Percentiles rank a stretch among this genome's conserved stretches.
Evolutionary conservation across 345 rosid genomes (phyloP).

Genomic region (Melaleuca quinquenervia): DNA sequence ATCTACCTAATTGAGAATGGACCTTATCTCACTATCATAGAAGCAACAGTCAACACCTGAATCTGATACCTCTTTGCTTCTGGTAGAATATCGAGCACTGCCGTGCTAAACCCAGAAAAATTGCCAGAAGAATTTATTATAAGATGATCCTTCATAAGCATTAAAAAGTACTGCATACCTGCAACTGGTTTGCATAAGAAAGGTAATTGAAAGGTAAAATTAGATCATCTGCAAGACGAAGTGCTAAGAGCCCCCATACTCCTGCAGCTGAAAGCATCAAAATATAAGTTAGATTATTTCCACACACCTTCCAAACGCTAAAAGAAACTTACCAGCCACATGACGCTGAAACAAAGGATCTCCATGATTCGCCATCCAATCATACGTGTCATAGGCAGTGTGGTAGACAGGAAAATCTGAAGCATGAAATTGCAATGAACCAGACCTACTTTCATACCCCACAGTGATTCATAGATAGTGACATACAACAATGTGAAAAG

Average conservation of each 20-base stretch:
- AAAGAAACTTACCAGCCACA: constrained; percentile 54
- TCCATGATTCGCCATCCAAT: constrained; percentile 61
- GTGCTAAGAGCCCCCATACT: constrained; percentile 82
- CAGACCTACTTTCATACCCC: background rate
- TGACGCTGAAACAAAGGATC: constrained; percentile 87
- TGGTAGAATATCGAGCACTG: background rate
- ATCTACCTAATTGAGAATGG: background rate
- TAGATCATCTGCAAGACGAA: constrained; percentile 69
- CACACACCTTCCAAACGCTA: background rate
- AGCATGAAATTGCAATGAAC: background rate
- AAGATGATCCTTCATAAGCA: background rate
- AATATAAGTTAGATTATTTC: background rate
- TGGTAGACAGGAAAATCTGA: constrained; percentile 93
- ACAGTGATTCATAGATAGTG: background rate
- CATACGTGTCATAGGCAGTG: constrained; percentile 81
- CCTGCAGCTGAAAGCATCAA: constrained; percentile 49
- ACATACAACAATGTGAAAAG: background rate
- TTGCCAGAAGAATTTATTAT: background rate
- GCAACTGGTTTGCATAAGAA: constrained; percentile 55
- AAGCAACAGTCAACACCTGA: background rate
- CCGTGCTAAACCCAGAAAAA: background rate
- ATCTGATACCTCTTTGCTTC: background rate
- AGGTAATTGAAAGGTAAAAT: constrained; percentile 64
- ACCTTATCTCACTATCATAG: background rate
- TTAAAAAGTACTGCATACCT: background rate